Evolutionary conservation across 2,329 filamentous ascomycete species (phyloP).

Genomic region (Hymenoscyphus linearis): DNA sequence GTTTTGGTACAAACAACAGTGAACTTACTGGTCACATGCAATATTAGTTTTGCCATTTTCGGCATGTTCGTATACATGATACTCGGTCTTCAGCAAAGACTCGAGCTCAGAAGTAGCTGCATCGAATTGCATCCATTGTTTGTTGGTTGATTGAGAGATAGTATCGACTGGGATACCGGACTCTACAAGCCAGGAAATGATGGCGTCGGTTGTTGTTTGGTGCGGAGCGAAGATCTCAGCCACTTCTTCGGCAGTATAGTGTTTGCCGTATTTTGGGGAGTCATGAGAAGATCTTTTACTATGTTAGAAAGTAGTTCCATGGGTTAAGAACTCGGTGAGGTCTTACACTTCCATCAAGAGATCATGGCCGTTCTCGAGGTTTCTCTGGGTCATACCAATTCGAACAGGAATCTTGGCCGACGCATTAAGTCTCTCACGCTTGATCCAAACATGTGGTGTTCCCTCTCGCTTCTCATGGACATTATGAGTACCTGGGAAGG

Average conservation of each 20-base stretch:
- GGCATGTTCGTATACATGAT: conserved; percentile 39
- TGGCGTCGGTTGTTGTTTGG: conserved; percentile 42
- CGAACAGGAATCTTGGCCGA: conserved; percentile 15
- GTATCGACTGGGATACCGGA: conserved; percentile 45
- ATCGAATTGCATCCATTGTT: conserved; percentile 32
- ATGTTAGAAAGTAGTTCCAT: neutral
- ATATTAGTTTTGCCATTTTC: conserved; percentile 40
- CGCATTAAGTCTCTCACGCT: conserved; percentile 13
- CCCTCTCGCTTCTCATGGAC: conserved; percentile 22
- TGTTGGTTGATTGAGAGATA: conserved; percentile 40
- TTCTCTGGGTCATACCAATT: conserved; percentile 42
- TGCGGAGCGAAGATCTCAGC: conserved; percentile 39
- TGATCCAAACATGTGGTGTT: conserved; percentile 18
- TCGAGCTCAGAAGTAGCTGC: conserved; percentile 37
- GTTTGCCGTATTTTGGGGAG: conserved; percentile 42
- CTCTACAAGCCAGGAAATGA: conserved; percentile 46
- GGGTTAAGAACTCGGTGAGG: neutral
- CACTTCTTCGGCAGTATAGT: conserved; percentile 38
- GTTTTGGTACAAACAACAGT: neutral
- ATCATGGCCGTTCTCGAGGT: conserved; percentile 40
- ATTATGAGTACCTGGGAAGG: conserved; percentile 15
- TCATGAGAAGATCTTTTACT: conserved; percentile 33
- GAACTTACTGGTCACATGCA: conserved; percentile 22
- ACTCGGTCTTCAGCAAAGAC: conserved; percentile 45
- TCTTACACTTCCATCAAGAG: conserved; percentile 37